phyloP scores from a whole-genome alignment of 108 stramenopile species.

The Pseudonitzschia multiseries region DNA sequence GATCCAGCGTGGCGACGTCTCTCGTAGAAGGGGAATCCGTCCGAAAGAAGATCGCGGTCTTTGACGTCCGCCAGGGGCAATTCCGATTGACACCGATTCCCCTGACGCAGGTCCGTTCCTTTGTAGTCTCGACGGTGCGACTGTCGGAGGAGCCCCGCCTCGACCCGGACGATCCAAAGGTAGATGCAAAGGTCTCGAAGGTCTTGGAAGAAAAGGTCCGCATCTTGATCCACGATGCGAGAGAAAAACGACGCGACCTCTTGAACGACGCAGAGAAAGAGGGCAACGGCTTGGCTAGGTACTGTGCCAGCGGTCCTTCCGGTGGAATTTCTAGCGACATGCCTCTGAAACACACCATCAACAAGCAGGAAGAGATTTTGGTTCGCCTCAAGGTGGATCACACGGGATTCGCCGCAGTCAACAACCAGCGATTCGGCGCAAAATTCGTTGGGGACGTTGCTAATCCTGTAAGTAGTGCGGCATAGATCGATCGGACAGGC shows the following conservation, averaged over 20 bases:
- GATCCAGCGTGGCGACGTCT: constrained; percentile 92
- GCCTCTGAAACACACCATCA: constrained; percentile 46
- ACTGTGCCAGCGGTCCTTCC: constrained; percentile 24
- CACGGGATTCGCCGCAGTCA: constrained; percentile 88
- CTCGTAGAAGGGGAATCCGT: constrained; percentile 83
- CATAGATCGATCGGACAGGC: too few species aligned
- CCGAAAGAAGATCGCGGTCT: constrained; percentile 86
- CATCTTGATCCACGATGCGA: constrained; percentile 61
- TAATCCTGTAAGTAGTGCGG: constrained; percentile 74
- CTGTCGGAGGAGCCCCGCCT: constrained; percentile 49
- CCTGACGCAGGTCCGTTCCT: constrained; percentile 78
- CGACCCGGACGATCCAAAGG: constrained; percentile 78
- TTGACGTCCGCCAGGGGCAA: constrained; percentile 74
- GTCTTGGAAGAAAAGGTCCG: constrained; percentile 63
- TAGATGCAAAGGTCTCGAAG: constrained; percentile 69
- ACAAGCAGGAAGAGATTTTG: constrained; percentile 82
- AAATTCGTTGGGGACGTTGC: constrained; percentile 90
- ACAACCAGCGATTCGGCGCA: constrained; percentile 90
- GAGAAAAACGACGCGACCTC: constrained; percentile 39
- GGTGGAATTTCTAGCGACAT: background rate
- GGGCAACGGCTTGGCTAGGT: constrained; percentile 33
- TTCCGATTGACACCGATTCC: constrained; percentile 80
- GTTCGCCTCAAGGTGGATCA: constrained; percentile 95
- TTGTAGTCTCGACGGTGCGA: constrained; percentile 69
- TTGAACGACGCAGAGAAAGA: constrained; percentile 33